phyloP scores from a whole-genome alignment of 2,329 filamentous ascomycete species.

The Venturia effusa region DNA sequence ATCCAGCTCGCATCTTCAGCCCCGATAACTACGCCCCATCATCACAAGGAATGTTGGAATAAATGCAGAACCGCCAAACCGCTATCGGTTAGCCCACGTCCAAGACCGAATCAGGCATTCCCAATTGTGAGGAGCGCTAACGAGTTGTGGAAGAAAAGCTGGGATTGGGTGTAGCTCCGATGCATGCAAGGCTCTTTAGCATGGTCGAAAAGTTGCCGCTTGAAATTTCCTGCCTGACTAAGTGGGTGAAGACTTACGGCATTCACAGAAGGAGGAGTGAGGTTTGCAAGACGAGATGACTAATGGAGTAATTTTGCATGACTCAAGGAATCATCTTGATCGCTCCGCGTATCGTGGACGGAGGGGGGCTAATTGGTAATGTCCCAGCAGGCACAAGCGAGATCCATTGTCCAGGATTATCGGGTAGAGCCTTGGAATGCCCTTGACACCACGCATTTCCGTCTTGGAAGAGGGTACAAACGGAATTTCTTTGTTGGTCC shows the following conservation, averaged over 20 bases:
- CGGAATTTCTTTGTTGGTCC: not conserved
- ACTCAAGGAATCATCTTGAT: not conserved
- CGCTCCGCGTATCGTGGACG: not conserved
- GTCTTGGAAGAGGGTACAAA: not conserved
- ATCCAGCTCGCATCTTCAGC: not conserved
- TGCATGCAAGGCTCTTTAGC: not conserved
- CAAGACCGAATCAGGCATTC: not conserved
- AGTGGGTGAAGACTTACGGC: not conserved
- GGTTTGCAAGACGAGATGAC: not conserved
- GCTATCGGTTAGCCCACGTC: conserved; percentile 1
- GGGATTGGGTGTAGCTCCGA: not conserved
- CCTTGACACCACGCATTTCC: no score
- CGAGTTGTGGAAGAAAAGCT: not conserved
- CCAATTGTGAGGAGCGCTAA: not conserved
- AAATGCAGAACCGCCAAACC: conserved; percentile 1
- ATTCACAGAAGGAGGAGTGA: not conserved
- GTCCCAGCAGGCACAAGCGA: not conserved
- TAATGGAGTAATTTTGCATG: conserved; percentile 6
- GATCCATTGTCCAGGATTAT: not conserved
- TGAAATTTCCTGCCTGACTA: not conserved
- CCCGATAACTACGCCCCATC: not conserved
- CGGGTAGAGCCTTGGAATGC: not conserved
- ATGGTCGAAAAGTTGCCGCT: not conserved
- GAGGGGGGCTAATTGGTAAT: not conserved
- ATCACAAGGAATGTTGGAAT: conserved; percentile 6